Evolutionary conservation across 2,329 filamentous ascomycete genomes (phyloP).

Genomic region (Penicillium thymicola): DNA sequence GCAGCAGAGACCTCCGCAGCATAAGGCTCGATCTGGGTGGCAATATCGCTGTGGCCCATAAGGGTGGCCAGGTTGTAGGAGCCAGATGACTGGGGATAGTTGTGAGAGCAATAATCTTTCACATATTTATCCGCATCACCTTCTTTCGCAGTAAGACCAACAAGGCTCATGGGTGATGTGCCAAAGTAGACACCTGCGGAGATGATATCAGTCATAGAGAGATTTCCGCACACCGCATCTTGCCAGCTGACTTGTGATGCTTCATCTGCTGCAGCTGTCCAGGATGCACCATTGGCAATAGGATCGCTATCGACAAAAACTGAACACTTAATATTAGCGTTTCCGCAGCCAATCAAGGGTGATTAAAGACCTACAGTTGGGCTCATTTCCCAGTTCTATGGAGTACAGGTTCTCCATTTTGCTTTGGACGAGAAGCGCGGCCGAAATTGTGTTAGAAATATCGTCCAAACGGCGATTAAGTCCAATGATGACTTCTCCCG

Average conservation of each 20-base stretch:
- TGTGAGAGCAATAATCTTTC: conserved; percentile 47
- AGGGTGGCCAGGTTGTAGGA: conserved; percentile 43
- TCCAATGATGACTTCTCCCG: conserved; percentile 50
- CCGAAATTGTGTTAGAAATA: conserved; percentile 53
- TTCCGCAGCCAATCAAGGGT: not conserved
- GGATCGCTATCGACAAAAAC: conserved; percentile 27
- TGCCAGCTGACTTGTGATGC: conserved; percentile 36
- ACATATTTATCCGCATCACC: conserved; percentile 40
- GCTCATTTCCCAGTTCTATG: conserved; percentile 58
- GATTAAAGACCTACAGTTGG: conserved; percentile 46
- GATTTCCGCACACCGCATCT: conserved; percentile 28
- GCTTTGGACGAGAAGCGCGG: conserved; percentile 46
- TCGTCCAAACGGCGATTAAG: conserved; percentile 55
- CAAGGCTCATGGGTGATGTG: conserved; percentile 36
- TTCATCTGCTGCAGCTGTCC: conserved; percentile 34
- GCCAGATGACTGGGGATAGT: conserved; percentile 44
- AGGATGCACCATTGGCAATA: conserved; percentile 24
- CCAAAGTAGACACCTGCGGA: conserved; percentile 39
- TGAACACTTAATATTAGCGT: not conserved
- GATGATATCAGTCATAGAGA: conserved; percentile 27
- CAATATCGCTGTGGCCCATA: conserved; percentile 47
- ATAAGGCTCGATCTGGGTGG: conserved; percentile 41
- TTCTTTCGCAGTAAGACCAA: conserved; percentile 36
- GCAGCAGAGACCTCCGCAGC: conserved; percentile 44
- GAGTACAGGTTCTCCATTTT: conserved; percentile 51